These are phyloP conservation scores for Candida pseudofarinosa DNA, from an alignment of 805 yeast genomes.

Conservation along the genomic window DNA sequence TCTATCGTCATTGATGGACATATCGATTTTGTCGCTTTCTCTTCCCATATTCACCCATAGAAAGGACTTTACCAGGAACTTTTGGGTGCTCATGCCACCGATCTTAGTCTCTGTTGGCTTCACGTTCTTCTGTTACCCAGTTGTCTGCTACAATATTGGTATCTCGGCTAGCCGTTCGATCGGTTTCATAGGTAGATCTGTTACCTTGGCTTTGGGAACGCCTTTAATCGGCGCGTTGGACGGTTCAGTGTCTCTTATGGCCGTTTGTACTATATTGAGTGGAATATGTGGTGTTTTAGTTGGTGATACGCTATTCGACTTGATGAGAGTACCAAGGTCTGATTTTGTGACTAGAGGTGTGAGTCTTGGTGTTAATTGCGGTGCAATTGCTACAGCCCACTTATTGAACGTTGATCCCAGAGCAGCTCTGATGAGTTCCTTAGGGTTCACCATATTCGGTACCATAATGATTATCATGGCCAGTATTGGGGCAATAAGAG, in stretches of 20 bases:
- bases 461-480: constrained; percentile 67
- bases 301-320: constrained; percentile 49
- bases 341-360: constrained; percentile 77
- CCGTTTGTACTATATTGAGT: constrained; percentile 71
- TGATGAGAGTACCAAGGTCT: constrained; percentile 50
- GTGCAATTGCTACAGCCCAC: constrained; percentile 81
- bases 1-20: constrained; percentile 65
- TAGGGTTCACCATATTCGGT: constrained; percentile 70
- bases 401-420: constrained; percentile 65
- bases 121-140: constrained; percentile 67
- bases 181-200: constrained; percentile 77
- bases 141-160: constrained; percentile 61
- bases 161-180: constrained; percentile 57
- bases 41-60: constrained; percentile 77
- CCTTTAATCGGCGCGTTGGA: constrained; percentile 65
- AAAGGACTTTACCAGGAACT: constrained; percentile 55
- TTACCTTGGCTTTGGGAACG: constrained; percentile 74
- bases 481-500: constrained; percentile 43
- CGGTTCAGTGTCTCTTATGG: constrained; percentile 70
- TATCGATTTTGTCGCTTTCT: constrained; percentile 70
- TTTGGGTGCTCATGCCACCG: constrained; percentile 57
- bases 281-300: constrained; percentile 73
- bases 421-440: constrained; percentile 74
- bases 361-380: constrained; percentile 72
- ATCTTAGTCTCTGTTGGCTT: constrained; percentile 50